Evolutionary conservation across 768 basidiomycete genomes (phyloP), one percentile per base, ranked within the genome.

Genomic region (Russula sp.): DNA sequence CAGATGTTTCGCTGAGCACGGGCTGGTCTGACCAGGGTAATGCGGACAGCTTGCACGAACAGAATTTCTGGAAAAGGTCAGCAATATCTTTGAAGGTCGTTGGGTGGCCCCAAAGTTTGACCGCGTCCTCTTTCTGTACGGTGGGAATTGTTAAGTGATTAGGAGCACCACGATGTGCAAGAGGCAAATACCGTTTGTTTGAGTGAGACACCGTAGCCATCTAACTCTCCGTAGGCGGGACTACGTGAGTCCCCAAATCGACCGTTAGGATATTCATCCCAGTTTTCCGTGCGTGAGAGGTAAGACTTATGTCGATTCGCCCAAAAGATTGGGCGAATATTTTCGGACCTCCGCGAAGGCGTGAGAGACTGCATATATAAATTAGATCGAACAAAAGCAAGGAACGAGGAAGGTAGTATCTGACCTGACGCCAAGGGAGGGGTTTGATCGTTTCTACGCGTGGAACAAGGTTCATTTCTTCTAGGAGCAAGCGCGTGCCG

Each of bases 191-290:
- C 94, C 42, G 89, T 86, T 72, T 96, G 89, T 74, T 94, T 94
- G 70, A 98, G 84, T 75, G 84, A 92, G 48, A 97, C 86, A 59
- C 96, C 96, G 69, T 96, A 98, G 1, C 96, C 96, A 72, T 99
- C 96, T 60, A 99, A 78, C 76, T 99, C 97, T 71, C 97, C 97
- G 69, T 97, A 99, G 16, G 97, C 97, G 32, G 97, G 97, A 81
- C 90, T 93, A 63, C 97, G 85, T 8, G 95, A 89, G 77, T 98
- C 97, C 70, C 97, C 97, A 72, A 96, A 99, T 69, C 97, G 92
- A 61, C 97, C 97, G 74, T 99, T 99, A 56, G 97, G 97, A 75
- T 97, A 98, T 74, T 98, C 96, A 73, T 99, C 97, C 97, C 97
- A 99, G 72, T 97, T 92, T 73, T 97, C 94, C 16, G 97, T 98